phyloP scores from a whole-genome alignment of 192 early-diverging fungal species.

The Linderina pennispora region DNA sequence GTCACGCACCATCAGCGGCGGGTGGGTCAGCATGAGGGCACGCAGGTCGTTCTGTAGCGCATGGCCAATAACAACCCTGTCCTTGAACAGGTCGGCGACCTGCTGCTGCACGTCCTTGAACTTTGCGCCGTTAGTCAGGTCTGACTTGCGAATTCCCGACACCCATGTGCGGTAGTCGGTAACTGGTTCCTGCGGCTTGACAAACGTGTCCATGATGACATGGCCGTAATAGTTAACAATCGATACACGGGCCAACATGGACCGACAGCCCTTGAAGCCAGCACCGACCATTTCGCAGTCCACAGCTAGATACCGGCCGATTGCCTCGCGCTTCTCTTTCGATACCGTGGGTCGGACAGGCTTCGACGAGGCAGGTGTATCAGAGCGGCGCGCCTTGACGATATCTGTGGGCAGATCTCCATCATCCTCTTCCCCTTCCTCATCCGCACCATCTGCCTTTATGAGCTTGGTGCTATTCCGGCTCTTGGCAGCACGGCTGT shows the following conservation, averaged over 20 bases:
- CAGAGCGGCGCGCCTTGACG: not conserved
- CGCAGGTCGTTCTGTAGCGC: constrained; percentile 84
- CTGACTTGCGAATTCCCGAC: constrained; percentile 82
- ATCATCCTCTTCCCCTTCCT: not conserved
- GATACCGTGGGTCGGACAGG: no score
- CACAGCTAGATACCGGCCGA: constrained; percentile 87
- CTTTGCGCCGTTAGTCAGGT: constrained; percentile 54
- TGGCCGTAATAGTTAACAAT: constrained; percentile 94
- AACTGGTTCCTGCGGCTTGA: constrained; percentile 73
- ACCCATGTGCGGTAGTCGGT: constrained; percentile 92
- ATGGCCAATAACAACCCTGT: constrained; percentile 88
- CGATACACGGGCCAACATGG: constrained; percentile 86
- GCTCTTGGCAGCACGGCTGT: not conserved
- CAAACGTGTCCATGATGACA: constrained; percentile 77
- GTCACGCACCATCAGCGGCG: constrained; percentile 70
- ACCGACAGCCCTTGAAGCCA: constrained; percentile 71
- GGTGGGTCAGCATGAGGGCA: constrained; percentile 77
- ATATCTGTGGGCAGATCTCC: not conserved
- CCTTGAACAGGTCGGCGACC: constrained; percentile 77
- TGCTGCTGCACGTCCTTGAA: constrained; percentile 77
- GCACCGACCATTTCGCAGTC: constrained; percentile 99
- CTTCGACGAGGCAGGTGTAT: not conserved
- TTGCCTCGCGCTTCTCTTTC: constrained; percentile 25
- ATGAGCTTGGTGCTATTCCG: not conserved
- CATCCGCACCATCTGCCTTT: not conserved